A percentile compares a stretch with the other conserved stretches of the same genome.
These are phyloP conservation scores for Ceratocystis ficicola DNA, from an alignment of 2,329 filamentous ascomycete genomes.

Conservation along the genomic window DNA sequence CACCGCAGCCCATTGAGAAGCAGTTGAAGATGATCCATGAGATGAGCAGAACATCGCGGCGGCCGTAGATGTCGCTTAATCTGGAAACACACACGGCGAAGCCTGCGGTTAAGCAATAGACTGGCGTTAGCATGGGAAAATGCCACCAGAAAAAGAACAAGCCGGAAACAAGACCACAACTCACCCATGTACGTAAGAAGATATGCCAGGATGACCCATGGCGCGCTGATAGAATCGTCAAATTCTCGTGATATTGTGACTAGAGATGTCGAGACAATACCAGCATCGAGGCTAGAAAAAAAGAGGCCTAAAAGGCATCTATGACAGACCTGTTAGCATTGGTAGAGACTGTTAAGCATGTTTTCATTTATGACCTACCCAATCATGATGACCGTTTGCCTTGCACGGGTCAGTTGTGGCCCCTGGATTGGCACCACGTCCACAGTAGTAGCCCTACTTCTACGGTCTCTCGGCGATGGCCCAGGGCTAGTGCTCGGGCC, in stretches of 20 bases:
- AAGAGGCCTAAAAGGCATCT: constrained; percentile 37
- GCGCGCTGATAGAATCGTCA: constrained; percentile 39
- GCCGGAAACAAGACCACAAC: constrained; percentile 15
- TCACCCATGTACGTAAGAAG: constrained; percentile 45
- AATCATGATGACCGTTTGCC: constrained; percentile 22
- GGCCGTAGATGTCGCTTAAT: constrained; percentile 48
- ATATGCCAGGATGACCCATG: constrained; percentile 46
- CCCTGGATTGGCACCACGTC: constrained; percentile 19
- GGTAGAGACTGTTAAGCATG: neutral
- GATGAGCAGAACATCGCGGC: constrained; percentile 37
- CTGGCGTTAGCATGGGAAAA: neutral
- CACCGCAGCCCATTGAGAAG: constrained; percentile 44
- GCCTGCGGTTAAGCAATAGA: constrained; percentile 28
- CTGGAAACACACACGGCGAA: constrained; percentile 48
- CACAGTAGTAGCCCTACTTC: constrained; percentile 17
- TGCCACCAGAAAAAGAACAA: neutral
- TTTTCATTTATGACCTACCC: constrained; percentile 17
- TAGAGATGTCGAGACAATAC: constrained; percentile 46
- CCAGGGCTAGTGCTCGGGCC: neutral
- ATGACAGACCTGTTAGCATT: constrained; percentile 25
- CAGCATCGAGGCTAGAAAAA: constrained; percentile 46
- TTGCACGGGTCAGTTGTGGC: constrained; percentile 16
- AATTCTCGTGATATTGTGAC: constrained; percentile 45
- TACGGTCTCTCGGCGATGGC: constrained; percentile 14
- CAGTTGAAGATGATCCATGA: constrained; percentile 45